Base-by-base conservation (phyloP, 2,329 filamentous ascomycete species). In the Trichoderma polysporum region DNA sequence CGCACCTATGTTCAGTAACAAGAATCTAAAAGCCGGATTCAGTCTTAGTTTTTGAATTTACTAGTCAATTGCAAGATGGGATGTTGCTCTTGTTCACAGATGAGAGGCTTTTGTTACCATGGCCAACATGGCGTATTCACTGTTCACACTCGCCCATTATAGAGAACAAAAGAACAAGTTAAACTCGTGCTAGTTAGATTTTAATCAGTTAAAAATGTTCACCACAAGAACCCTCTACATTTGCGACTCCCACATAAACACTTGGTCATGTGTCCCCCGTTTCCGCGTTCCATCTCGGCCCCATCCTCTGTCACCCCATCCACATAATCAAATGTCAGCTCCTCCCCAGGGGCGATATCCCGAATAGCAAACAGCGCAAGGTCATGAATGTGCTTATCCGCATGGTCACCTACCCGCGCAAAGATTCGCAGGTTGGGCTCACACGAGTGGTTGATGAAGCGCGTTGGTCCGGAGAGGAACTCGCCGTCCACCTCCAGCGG, bases 381-480 rank as follows among this genome's bases (percentile, higher is more conserved):
- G 68, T 93, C 90, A 75, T 94, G 93, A 7, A 94, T 83, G 54
- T 88, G 85, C 67, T 88, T 88, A 73, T 94, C 90, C 0, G 90
- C 86, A 68, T 91, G 89, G 73, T 94, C 91, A 59, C 90, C 91
- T 1, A 91, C 90, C 1, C 92, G 87, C 0, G 90, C 91, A 77
- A 94, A 94, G 68, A 93, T 92, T 15, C 90, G 84, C 73, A 93
- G 84, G 73, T 94, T 94, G 0, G 92, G 91, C 4, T 91, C 86
- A 75, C 92, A 94, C 2, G 87, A 91, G 76, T 95, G 92, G 72
- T 95, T 95, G 76, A 94, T 91, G 77, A 94, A 95, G 2, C 91
- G 86, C 0, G 91, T 92, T 0, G 91, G 90, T 0, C 91, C 91
- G 0, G 91, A 91, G 81, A 90, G 88, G 75, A 90, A 91, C 75